phyloP scores from a whole-genome alignment of 225 moss, liverwort and hornwort species.

The Bryum argenteum region DNA sequence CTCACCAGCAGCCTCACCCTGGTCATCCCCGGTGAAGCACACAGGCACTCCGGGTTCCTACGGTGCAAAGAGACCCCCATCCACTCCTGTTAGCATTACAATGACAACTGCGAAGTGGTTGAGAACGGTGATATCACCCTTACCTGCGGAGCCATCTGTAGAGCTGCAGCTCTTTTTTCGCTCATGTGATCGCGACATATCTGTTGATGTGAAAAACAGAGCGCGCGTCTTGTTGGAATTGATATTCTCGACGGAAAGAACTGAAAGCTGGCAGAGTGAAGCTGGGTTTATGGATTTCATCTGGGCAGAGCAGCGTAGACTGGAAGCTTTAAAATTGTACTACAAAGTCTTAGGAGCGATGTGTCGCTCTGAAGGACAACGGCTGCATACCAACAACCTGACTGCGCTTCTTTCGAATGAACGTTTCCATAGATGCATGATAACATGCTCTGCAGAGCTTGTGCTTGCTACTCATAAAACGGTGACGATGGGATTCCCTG shows the following conservation, averaged over 20 bases:
- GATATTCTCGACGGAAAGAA: conserved; percentile 70
- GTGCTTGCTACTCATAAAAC: conserved; percentile 96
- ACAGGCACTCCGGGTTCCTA: conserved; percentile 41
- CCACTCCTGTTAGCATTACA: conserved; percentile 89
- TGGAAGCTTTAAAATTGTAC: conserved; percentile 87
- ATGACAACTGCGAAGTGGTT: conserved; percentile 99
- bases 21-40: conserved; percentile 79
- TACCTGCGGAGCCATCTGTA: conserved; percentile 68
- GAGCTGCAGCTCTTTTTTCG: conserved; percentile 79
- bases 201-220: conserved; percentile 68
- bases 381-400: conserved; percentile 73
- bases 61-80: conserved; percentile 71
- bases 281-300: conserved; percentile 64
- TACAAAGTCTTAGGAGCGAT: conserved; percentile 87
- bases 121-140: conserved; percentile 78
- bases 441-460: conserved; percentile 95
- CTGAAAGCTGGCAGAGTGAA: conserved; percentile 60
- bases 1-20: conserved; percentile 70
- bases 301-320: conserved; percentile 87
- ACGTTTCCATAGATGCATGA: conserved; percentile 97
- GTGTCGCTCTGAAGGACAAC: conserved; percentile 91
- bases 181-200: conserved; percentile 90
- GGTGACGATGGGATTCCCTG: conserved; percentile 96
- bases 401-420: conserved; percentile 86
- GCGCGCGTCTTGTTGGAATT: conserved; percentile 67